Conservation (phyloP, 352 stramenopile species). For the Globisporangium sylvaticum region DNA sequence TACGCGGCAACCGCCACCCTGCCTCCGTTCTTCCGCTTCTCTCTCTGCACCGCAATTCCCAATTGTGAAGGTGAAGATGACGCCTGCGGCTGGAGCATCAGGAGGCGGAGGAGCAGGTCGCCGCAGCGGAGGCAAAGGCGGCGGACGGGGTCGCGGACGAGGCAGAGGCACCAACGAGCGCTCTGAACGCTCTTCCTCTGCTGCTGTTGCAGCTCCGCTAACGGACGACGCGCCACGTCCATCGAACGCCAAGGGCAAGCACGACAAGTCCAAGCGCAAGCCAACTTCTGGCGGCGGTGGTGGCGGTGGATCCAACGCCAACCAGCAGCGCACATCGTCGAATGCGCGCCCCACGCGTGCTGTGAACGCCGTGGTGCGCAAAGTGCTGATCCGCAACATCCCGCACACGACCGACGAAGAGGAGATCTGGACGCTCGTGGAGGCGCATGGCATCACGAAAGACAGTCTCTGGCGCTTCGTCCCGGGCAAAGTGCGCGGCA, state of each 20-base stretch:
- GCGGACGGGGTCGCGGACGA: constrained; percentile 4
- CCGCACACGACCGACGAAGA: constrained; percentile 40
- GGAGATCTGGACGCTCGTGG: constrained; percentile 31
- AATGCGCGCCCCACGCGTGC: constrained; percentile 31
- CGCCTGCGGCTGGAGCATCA: neutral
- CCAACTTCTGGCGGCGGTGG: constrained; percentile 12
- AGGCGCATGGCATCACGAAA: constrained; percentile 29
- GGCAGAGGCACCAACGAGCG: constrained; percentile 5
- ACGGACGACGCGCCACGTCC: neutral
- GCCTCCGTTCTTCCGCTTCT: neutral
- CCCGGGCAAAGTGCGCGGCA: constrained; percentile 40
- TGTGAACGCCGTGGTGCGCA: constrained; percentile 39
- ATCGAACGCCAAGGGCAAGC: constrained; percentile 10
- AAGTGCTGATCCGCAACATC: constrained; percentile 70
- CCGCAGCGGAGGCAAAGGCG: constrained; percentile 2
- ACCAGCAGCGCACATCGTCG: neutral
- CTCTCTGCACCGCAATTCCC: neutral
- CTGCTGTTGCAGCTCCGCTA: neutral
- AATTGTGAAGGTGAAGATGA: constrained; percentile 1
- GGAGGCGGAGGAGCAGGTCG: neutral
- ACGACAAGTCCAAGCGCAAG: constrained; percentile 23
- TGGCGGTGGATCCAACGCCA: constrained; percentile 3
- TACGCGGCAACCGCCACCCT: neutral
- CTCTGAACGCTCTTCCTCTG: neutral
- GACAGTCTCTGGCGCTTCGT: constrained; percentile 67